These are phyloP conservation scores for Colletotrichum lindemuthianum DNA, from an alignment of 2,329 filamentous ascomycete species.

Conservation along the genomic window DNA sequence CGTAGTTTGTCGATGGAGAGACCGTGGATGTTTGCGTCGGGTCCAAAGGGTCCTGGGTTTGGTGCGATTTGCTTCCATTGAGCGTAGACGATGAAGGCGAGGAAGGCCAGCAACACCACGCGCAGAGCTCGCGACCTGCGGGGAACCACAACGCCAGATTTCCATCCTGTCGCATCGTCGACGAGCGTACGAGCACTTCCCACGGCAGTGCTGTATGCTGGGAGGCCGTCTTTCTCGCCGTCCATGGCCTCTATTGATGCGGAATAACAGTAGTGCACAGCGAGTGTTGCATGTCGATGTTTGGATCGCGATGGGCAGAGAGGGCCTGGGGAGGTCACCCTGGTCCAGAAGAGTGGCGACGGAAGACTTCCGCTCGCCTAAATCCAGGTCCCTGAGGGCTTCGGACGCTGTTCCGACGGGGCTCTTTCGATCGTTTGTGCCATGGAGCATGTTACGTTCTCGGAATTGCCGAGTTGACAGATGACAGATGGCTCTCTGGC, in stretches of 20 bases:
- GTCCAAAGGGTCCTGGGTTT: constrained; percentile 29
- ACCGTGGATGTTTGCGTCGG: constrained; percentile 43
- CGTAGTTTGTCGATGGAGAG: constrained; percentile 64
- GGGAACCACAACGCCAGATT: constrained; percentile 14
- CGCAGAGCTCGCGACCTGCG: constrained; percentile 30
- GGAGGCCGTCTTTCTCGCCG: constrained; percentile 53
- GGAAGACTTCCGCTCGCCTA: too few relatives aligned
- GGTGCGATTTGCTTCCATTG: constrained; percentile 56
- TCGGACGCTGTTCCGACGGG: too few relatives aligned
- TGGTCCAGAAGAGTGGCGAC: too few relatives aligned
- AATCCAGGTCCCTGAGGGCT: too few relatives aligned
- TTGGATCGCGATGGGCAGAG: too few relatives aligned
- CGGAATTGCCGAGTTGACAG: too few relatives aligned
- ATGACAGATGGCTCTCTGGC: too few relatives aligned
- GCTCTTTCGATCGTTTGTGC: too few relatives aligned
- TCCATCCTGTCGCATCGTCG: background rate
- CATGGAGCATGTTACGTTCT: too few relatives aligned
- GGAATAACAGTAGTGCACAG: background rate
- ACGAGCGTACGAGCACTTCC: constrained; percentile 7
- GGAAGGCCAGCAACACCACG: constrained; percentile 53
- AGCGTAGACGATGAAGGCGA: constrained; percentile 60
- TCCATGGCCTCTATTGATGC: background rate
- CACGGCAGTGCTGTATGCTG: constrained; percentile 54
- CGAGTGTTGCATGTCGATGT: too few relatives aligned
- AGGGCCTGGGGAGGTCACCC: too few relatives aligned